Conservation (phyloP, 805 yeast species). For the Ogataea degrootiae region DNA sequence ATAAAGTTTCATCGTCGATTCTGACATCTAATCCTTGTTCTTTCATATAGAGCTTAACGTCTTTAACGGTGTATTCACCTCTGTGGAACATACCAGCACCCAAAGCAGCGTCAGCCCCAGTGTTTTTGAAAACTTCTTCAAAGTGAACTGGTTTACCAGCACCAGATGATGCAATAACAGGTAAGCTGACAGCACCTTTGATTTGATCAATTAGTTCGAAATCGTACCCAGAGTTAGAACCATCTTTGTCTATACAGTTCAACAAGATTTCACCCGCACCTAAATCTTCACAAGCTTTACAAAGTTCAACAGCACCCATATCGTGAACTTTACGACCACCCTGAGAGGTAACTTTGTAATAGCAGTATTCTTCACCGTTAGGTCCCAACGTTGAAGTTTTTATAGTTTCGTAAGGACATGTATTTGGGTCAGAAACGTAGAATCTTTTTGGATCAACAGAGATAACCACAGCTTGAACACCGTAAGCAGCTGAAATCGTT, state of each 20-base stretch:
- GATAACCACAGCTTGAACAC: slow-evolving; percentile 95
- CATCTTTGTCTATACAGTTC: slow-evolving; percentile 96
- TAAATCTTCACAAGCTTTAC: slow-evolving; percentile 79
- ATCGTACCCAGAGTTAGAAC: slow-evolving; percentile 92
- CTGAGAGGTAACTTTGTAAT: slow-evolving; percentile 93
- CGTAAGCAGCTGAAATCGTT: slow-evolving; percentile 86
- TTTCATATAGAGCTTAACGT: slow-evolving; percentile 69
- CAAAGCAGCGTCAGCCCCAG: slow-evolving; percentile 90
- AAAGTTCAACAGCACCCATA: slow-evolving; percentile 86
- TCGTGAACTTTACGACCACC: slow-evolving; percentile 92
- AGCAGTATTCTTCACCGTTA: slow-evolving; percentile 82
- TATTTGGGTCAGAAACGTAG: slow-evolving; percentile 60
- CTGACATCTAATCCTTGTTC: slow-evolving; percentile 68
- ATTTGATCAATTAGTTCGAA: slow-evolving; percentile 77
- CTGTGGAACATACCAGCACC: slow-evolving; percentile 99
- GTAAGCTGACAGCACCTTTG: slow-evolving; percentile 72
- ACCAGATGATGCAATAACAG: slow-evolving; percentile 97
- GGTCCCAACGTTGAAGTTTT: slow-evolving; percentile 70
- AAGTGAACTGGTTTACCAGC: slow-evolving; percentile 95
- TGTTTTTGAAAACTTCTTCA: slow-evolving; percentile 75
- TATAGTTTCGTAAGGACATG: slow-evolving; percentile 59
- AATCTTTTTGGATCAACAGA: slow-evolving; percentile 96
- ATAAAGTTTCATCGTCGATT: slow-evolving; percentile 37
- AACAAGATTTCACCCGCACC: slow-evolving; percentile 96
- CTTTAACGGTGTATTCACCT: slow-evolving; percentile 81